Conservation (phyloP, 805 yeast genomes). For the Schwanniomyces occidentalis region DNA sequence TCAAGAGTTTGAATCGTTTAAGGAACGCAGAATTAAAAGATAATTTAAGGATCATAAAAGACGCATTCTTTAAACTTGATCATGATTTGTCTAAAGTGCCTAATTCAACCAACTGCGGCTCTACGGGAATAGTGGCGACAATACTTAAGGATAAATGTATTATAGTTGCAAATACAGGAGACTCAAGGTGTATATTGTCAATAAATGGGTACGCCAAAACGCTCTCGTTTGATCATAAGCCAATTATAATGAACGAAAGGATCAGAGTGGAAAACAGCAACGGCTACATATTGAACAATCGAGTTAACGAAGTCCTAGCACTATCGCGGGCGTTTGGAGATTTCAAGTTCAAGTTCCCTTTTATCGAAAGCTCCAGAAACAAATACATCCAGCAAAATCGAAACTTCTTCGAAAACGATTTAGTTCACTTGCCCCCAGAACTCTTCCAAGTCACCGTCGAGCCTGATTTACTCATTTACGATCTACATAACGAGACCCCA, state of each 20-base stretch:
- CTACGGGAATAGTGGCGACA: slow-evolving; percentile 40
- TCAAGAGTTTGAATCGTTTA: slow-evolving; percentile 22
- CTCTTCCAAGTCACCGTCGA: slow-evolving; percentile 44
- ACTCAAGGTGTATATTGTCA: slow-evolving; percentile 65
- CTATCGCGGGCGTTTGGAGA: slow-evolving; percentile 48
- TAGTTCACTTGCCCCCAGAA: slow-evolving; percentile 43
- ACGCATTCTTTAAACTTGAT: slow-evolving; percentile 40
- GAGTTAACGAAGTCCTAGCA: slow-evolving; percentile 46
- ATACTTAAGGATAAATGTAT: slow-evolving; percentile 37
- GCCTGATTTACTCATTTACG: slow-evolving; percentile 43
- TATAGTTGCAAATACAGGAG: slow-evolving; percentile 72
- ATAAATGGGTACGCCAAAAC: slow-evolving; percentile 59
- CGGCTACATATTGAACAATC: slow-evolving; percentile 34
- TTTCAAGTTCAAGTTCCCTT: slow-evolving; percentile 41
- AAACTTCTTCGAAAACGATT: slow-evolving; percentile 21
- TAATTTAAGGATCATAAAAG: slow-evolving; percentile 24
- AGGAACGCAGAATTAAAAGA: slow-evolving; percentile 11
- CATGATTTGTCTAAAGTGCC: slow-evolving; percentile 23
- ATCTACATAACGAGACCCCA: slow-evolving; percentile 23
- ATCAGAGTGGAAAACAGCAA: slow-evolving; percentile 43
- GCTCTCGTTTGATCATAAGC: slow-evolving; percentile 46
- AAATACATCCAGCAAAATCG: slow-evolving; percentile 26
- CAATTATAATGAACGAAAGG: slow-evolving; percentile 43
- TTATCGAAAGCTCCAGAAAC: slow-evolving; percentile 30
- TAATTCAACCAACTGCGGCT: slow-evolving; percentile 38